These are phyloP conservation scores for Termitomyces sp. DNA, from an alignment of 768 basidiomycete genomes.

Conservation along the genomic window DNA sequence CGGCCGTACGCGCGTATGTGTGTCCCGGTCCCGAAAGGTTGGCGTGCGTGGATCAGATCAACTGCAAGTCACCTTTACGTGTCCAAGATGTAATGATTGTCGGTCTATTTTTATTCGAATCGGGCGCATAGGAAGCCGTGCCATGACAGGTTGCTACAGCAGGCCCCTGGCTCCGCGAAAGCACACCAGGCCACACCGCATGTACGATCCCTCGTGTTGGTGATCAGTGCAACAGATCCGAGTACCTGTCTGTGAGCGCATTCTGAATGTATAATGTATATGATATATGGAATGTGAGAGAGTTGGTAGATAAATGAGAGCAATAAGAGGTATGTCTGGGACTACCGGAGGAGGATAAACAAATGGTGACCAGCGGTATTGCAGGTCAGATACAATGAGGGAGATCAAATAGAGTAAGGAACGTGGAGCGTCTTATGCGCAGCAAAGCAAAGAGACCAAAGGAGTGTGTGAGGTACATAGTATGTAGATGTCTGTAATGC, in stretches of 20 bases:
- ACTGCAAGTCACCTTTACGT: no score
- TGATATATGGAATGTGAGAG: background rate
- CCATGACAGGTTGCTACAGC: no score
- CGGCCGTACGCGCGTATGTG: no score
- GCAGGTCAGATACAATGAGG: background rate
- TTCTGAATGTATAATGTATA: background rate
- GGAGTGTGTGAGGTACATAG: constrained; percentile 7
- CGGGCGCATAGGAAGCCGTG: no score
- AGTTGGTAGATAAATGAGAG: constrained; percentile 5
- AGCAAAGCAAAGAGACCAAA: constrained; percentile 3
- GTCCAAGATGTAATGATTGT: no score
- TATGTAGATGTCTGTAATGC: background rate
- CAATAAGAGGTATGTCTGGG: constrained; percentile 3
- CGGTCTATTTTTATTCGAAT: no score
- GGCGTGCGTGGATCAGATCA: no score
- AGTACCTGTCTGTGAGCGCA: background rate
- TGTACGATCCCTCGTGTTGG: background rate
- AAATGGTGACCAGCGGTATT: background rate
- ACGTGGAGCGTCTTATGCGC: constrained; percentile 7
- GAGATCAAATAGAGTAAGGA: constrained; percentile 5
- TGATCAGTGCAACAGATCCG: background rate
- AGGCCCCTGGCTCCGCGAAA: no score
- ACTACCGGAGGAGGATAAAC: background rate
- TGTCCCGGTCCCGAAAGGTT: no score
- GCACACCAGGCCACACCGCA: background rate